These are phyloP conservation scores for Persicaria tinctoria DNA, from an alignment of 148 eudicot genomes.

Conservation along the genomic window DNA sequence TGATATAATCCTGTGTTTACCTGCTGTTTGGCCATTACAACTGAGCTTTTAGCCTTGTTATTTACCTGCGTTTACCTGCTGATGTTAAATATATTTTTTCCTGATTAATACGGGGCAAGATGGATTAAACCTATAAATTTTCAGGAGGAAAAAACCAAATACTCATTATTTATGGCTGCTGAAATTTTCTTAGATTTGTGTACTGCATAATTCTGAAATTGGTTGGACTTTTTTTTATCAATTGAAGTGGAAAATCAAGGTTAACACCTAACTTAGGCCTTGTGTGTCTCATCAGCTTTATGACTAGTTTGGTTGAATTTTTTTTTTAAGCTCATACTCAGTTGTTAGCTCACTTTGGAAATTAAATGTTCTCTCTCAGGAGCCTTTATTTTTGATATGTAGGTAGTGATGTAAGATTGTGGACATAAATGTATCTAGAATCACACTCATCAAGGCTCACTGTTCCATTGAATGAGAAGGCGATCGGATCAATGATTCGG, in stretches of 20 bases:
- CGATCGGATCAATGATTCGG: not conserved
- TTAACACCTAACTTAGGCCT: not conserved
- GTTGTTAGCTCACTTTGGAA: not conserved
- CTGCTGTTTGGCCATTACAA: constrained; percentile 1
- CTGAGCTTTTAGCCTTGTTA: not conserved
- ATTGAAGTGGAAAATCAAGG: not conserved
- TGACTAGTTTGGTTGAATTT: not conserved
- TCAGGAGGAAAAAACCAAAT: not conserved
- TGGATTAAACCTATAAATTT: not conserved
- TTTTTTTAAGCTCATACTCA: not conserved
- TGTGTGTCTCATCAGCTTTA: not conserved
- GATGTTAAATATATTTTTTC: not conserved
- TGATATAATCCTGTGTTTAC: not conserved
- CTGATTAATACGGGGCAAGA: not conserved
- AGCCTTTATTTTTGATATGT: not conserved
- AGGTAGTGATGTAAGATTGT: constrained; percentile 23
- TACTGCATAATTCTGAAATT: not conserved
- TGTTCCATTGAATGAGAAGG: not conserved
- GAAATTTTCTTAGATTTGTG: not conserved
- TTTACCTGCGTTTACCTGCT: not conserved
- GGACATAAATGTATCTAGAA: constrained; percentile 32
- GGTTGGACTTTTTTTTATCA: not conserved
- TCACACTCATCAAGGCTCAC: not conserved
- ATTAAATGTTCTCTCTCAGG: not conserved
- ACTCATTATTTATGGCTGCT: no score